Evolutionary conservation across 108 stramenopile species (phyloP).

Genomic region (Schizochytrium sp.): DNA sequence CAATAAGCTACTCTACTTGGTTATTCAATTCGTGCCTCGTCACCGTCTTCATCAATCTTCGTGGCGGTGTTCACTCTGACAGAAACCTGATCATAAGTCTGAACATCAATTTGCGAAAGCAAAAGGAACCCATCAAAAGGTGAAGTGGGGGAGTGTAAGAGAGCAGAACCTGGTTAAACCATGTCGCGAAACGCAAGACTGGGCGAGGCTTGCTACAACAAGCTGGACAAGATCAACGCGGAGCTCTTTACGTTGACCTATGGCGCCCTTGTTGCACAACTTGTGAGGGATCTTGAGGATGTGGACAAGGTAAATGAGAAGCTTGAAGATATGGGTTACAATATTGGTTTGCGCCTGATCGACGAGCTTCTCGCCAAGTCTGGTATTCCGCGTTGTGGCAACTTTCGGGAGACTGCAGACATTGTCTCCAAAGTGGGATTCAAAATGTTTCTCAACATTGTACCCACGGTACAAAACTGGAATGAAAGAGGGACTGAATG

Average conservation of each 20-base stretch:
- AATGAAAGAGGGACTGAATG: slow-evolving; percentile 80
- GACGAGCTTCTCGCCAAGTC: slow-evolving; percentile 96
- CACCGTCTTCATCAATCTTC: too few species aligned
- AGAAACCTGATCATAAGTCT: too few species aligned
- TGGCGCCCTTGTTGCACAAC: slow-evolving; percentile 91
- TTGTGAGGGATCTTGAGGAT: slow-evolving; percentile 88
- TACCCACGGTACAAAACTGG: slow-evolving; percentile 83
- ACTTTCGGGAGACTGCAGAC: slow-evolving; percentile 88
- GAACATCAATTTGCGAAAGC: too few species aligned
- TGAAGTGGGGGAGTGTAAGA: too few species aligned
- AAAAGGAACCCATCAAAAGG: too few species aligned
- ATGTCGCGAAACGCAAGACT: neutral
- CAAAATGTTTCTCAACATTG: slow-evolving; percentile 93
- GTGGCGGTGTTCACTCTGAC: too few species aligned
- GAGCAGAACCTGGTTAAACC: too few species aligned
- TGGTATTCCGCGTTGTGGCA: slow-evolving; percentile 65
- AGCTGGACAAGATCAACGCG: slow-evolving; percentile 89
- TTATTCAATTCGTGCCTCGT: too few species aligned
- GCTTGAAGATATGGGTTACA: slow-evolving; percentile 92
- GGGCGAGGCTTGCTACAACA: slow-evolving; percentile 40
- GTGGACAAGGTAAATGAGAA: slow-evolving; percentile 83
- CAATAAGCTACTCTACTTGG: too few species aligned
- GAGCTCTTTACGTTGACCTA: slow-evolving; percentile 96
- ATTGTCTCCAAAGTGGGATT: slow-evolving; percentile 91
- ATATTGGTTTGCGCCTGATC: slow-evolving; percentile 91